Evolutionary conservation across 768 basidiomycete genomes (phyloP), one percentile per base, ranked within the genome.

Genomic region (Kwoniella newhampshirensis): DNA sequence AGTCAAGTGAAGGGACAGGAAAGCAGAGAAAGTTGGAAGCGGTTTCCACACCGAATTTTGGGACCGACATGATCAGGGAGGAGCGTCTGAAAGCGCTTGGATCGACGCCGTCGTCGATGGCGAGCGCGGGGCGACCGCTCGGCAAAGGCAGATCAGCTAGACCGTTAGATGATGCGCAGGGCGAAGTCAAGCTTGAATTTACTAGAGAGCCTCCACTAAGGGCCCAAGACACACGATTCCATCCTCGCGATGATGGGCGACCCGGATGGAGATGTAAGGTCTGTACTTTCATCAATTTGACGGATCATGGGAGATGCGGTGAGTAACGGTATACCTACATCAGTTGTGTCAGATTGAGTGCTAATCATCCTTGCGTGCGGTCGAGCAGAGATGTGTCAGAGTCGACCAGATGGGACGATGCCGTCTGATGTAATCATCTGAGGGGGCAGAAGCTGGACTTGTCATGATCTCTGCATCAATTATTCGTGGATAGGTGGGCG

Each of bases 231-330:
- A 32, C 13, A 18, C 43, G 20, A 30, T 13, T 11, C 39, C 4
- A 11, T 20, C 27, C 17, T 18, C 26, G 46, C 12, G 53, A 53
- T 1, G 40, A 55, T 35, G 55, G 47, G 5, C 11, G 25, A 32
- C 35, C 32, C 13, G 63, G 32, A 11, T 73, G 71, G 71, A 44
- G 40, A n/a, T 73, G 71, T 44, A 35, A 40, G 20, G 13, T 66
- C 4, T 73, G 71, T 43, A 73, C 71, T 4, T 67, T 48, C 35
- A 39, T 52, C 43, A 70, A 70, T 37, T 6, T 63, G 7, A 20
- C 36, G n/a, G 66, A 67, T 54, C 62, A 66, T 23, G 63, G 63
- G 5, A 49, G 65, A 40, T 70, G 68, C 32, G 68, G 68, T 70
- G 54, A 58, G 68, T 66, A 18, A 4, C 9, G 13, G 9, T 23